Conservation (phyloP, 179 eudicot species). For the Drosera spatulata region DNA sequence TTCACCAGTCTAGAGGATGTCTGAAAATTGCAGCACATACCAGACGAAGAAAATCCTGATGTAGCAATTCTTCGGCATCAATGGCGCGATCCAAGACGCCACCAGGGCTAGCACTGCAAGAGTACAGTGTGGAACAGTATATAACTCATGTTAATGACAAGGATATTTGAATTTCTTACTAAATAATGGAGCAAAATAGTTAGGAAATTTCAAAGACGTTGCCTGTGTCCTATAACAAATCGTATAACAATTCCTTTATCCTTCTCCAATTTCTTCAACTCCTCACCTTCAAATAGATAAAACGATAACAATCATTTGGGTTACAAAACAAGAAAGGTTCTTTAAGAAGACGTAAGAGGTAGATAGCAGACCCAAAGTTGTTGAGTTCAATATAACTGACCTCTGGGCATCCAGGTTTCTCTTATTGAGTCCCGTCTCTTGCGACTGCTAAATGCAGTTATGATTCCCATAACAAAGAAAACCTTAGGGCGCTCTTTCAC, state of each 20-base stretch:
- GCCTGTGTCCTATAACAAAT: constrained; percentile 25
- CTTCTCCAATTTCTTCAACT: constrained; percentile 13
- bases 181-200: neutral
- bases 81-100: constrained; percentile 18
- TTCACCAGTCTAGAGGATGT: neutral
- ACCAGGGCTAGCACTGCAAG: constrained; percentile 16
- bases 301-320: neutral
- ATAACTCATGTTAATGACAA: neutral
- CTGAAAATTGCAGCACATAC: constrained; percentile 6
- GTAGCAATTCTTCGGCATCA: constrained; percentile 17
- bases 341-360: no score
- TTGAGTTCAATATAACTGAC: constrained; percentile 9
- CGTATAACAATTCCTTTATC: constrained; percentile 20
- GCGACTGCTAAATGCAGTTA: constrained; percentile 71
- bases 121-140: neutral
- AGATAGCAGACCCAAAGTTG: no score
- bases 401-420: constrained; percentile 79
- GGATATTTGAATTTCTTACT: neutral
- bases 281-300: constrained; percentile 11
- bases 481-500: constrained; percentile 30
- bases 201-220: neutral
- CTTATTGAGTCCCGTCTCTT: constrained; percentile 68
- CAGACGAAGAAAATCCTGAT: constrained; percentile 19
- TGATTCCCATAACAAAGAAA: constrained; percentile 70
- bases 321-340: no score